These are phyloP conservation scores for Oropetium thomaeum DNA, from an alignment of 176 grass and related monocot genomes.

Conservation along the genomic window DNA sequence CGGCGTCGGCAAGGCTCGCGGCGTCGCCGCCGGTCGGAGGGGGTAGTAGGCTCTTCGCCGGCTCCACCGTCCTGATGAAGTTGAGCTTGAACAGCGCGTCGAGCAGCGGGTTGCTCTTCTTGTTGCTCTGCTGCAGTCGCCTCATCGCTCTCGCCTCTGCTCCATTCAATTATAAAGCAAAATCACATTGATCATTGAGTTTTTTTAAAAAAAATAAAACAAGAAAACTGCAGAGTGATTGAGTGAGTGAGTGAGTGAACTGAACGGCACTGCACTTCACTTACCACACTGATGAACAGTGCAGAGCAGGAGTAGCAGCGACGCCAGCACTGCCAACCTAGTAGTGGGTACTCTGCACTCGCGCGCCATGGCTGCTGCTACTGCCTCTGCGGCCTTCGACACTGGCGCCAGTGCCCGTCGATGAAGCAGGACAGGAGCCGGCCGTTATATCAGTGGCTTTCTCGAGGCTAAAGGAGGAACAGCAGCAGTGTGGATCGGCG, in stretches of 20 bases:
- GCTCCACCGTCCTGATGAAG: constrained; percentile 39
- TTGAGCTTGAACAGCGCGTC: constrained; percentile 52
- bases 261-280: constrained; percentile 20
- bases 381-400: neutral
- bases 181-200: neutral
- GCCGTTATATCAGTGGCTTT: constrained; percentile 24
- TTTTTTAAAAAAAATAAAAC: neutral
- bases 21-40: neutral
- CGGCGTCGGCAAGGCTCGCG: constrained; percentile 21
- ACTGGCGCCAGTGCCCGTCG: constrained; percentile 10
- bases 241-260: neutral
- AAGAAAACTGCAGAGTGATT: neutral
- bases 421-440: neutral
- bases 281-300: constrained; percentile 44
- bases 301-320: constrained; percentile 5
- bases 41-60: neutral
- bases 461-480: constrained; percentile 11
- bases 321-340: neutral
- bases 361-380: constrained; percentile 27
- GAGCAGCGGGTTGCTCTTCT: constrained; percentile 34
- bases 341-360: neutral
- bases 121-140: neutral
- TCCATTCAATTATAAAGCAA: constrained; percentile 8
- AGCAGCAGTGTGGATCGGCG: constrained; percentile 28
- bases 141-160: constrained; percentile 56